These are phyloP conservation scores for Diaporthe velutina DNA, from an alignment of 2,329 filamentous ascomycete species.

Conservation along the genomic window DNA sequence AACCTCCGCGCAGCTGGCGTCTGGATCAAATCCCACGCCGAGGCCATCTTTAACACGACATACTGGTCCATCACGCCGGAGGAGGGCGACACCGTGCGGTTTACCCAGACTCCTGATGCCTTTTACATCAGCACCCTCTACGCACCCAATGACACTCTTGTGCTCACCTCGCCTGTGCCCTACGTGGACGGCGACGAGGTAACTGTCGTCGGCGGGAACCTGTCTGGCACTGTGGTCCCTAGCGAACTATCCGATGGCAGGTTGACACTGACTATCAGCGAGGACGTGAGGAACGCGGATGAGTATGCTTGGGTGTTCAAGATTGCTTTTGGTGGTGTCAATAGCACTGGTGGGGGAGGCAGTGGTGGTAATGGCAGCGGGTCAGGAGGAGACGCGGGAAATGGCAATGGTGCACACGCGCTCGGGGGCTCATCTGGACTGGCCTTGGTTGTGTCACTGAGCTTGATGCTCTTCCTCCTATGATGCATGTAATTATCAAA, in stretches of 20 bases:
- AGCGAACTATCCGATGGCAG: conserved; percentile 41
- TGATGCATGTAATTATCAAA: not conserved
- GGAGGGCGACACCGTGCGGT: conserved; percentile 59
- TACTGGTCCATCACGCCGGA: conserved; percentile 63
- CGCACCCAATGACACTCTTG: conserved; percentile 55
- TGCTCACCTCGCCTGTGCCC: conserved; percentile 59
- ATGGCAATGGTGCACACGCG: not conserved
- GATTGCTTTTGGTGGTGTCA: conserved; percentile 40
- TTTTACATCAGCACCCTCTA: conserved; percentile 65
- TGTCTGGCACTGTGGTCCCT: conserved; percentile 43
- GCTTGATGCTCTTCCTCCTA: not conserved
- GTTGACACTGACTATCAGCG: conserved; percentile 49
- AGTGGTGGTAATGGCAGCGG: not conserved
- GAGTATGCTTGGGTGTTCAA: conserved; percentile 54
- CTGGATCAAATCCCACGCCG: conserved; percentile 66
- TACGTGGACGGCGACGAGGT: conserved; percentile 60
- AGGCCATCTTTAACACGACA: conserved; percentile 69
- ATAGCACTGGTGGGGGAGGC: not conserved
- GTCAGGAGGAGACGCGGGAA: not conserved
- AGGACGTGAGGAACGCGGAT: conserved; percentile 51
- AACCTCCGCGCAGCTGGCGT: conserved; percentile 63
- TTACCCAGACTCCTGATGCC: conserved; percentile 64
- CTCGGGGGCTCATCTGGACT: not conserved
- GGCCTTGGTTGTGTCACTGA: not conserved
- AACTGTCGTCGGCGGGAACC: conserved; percentile 54